These are phyloP conservation scores for Paraglomus brasilianum DNA, from an alignment of 192 early-diverging fungal species.

Conservation along the genomic window DNA sequence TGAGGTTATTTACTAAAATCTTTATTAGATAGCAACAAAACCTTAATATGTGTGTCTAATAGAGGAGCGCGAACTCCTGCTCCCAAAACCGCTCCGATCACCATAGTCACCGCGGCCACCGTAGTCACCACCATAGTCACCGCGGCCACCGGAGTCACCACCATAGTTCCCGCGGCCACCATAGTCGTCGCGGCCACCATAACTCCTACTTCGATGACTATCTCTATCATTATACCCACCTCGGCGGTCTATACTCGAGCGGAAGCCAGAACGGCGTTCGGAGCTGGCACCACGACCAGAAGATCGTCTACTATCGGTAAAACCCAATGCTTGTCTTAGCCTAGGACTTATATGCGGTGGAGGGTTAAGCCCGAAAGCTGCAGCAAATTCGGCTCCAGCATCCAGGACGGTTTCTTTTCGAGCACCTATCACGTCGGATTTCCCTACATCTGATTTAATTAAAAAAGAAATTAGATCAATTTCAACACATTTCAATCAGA, in stretches of 20 bases:
- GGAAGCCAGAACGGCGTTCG: not conserved
- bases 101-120: constrained; percentile 1
- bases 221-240: too few relatives aligned
- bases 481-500: constrained; percentile 31
- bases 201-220: too few relatives aligned
- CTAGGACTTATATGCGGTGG: constrained; percentile 25
- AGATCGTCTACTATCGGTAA: not conserved
- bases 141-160: not conserved
- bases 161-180: constrained; percentile 2
- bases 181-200: too few relatives aligned
- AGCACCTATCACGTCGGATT: constrained; percentile 24
- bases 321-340: not conserved
- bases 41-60: too few relatives aligned
- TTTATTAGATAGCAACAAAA: too few relatives aligned
- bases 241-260: too few relatives aligned
- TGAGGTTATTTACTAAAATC: too few relatives aligned
- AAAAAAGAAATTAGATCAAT: not conserved
- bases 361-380: constrained; percentile 33
- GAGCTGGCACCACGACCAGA: constrained; percentile 21
- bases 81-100: constrained; percentile 12
- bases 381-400: constrained; percentile 12
- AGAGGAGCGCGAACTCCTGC: not conserved
- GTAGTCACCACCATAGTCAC: constrained; percentile 9
- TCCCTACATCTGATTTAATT: constrained; percentile 19
- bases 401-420: constrained; percentile 33